Evolutionary conservation across 2,329 filamentous ascomycete species (phyloP).

Genomic region (Fusarium sp.): DNA sequence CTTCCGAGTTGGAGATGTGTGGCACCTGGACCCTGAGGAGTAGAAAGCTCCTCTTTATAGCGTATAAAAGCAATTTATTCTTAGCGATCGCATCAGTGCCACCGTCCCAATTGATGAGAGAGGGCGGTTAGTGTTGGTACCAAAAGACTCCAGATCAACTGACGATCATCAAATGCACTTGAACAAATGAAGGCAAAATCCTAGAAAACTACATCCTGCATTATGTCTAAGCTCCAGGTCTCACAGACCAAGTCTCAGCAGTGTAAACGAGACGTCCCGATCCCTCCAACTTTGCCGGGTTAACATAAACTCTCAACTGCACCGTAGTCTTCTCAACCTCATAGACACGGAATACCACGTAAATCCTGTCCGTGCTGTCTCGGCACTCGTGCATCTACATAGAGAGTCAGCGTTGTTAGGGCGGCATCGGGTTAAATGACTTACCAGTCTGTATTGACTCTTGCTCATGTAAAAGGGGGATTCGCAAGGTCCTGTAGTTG

Average conservation of each 20-base stretch:
- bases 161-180: no score
- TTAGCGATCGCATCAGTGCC: not conserved
- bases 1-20: slow-evolving; percentile 26
- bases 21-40: slow-evolving; percentile 16
- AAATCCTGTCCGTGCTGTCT: not conserved
- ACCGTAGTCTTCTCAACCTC: not conserved
- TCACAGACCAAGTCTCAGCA: slow-evolving; percentile 9
- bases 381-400: not conserved
- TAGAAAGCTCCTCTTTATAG: not conserved
- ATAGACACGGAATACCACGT: slow-evolving; percentile 9
- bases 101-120: not conserved
- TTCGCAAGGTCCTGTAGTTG: slow-evolving; percentile 49
- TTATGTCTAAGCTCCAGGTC: not conserved
- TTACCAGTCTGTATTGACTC: slow-evolving; percentile 52
- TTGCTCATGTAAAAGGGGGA: slow-evolving; percentile 57
- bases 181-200: no score
- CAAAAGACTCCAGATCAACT: no score
- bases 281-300: not conserved
- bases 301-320: slow-evolving; percentile 5
- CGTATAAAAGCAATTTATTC: not conserved
- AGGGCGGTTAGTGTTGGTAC: not conserved
- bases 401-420: not conserved
- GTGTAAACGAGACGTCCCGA: slow-evolving; percentile 1
- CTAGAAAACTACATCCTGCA: no score
- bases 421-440: not conserved